These are phyloP conservation scores for Steccherinum ochraceum DNA, from an alignment of 768 basidiomycete genomes.

Conservation along the genomic window DNA sequence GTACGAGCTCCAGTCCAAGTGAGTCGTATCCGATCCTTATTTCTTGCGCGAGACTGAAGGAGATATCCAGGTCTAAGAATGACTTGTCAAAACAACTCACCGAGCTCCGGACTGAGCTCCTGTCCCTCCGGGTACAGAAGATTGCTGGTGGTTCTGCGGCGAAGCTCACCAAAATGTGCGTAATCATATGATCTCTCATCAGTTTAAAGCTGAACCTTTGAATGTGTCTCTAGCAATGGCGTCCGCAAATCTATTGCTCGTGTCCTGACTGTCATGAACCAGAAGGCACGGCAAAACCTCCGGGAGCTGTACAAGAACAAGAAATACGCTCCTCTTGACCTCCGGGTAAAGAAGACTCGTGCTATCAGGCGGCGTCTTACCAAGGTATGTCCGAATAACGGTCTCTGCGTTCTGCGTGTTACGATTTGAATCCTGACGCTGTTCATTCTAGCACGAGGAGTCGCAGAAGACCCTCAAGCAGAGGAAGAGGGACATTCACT, in stretches of 20 bases:
- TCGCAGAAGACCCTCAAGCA: conserved; percentile 88
- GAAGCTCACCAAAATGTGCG: conserved; percentile 97
- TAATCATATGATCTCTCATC: conserved; percentile 11
- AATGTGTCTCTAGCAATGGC: conserved; percentile 51
- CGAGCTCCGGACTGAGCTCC: conserved; percentile 95
- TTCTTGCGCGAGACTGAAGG: background rate
- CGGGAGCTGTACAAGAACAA: conserved; percentile 98
- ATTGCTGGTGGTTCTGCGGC: conserved; percentile 92
- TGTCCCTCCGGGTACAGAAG: conserved; percentile 94
- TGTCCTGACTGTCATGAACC: conserved; percentile 97
- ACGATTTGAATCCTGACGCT: background rate
- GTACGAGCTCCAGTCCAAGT: conserved; percentile 96
- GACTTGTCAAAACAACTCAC: conserved; percentile 91
- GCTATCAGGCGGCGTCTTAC: conserved; percentile 95
- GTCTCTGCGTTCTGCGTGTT: background rate
- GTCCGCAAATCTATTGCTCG: conserved; percentile 99
- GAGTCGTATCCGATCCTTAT: no score
- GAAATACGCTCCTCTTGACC: conserved; percentile 95
- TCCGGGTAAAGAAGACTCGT: conserved; percentile 96
- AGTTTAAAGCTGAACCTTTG: background rate
- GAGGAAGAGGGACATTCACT: conserved; percentile 91
- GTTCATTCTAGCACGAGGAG: conserved; percentile 62
- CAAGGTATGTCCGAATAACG: conserved; percentile 68
- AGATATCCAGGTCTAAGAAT: conserved; percentile 73
- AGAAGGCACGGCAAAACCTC: conserved; percentile 94